Evolutionary conservation across 345 rosid species (phyloP).

Genomic region (Eucalyptus fibrosa): DNA sequence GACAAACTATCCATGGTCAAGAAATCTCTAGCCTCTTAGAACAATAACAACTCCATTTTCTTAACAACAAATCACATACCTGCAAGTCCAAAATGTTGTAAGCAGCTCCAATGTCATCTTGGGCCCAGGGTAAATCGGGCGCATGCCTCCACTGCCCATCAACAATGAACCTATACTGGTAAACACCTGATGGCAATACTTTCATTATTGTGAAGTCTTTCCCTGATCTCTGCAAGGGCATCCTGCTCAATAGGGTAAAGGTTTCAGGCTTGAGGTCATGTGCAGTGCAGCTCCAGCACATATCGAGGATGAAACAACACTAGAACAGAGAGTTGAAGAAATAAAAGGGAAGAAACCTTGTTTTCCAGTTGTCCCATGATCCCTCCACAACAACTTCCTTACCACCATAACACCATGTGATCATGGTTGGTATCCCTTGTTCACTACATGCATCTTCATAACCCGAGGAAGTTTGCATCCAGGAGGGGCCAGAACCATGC

Average conservation of each 20-base stretch:
- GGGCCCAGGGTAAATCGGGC: slow-evolving; percentile 74
- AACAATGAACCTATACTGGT: slow-evolving; percentile 81
- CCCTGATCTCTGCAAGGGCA: slow-evolving; percentile 80
- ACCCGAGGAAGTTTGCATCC: slow-evolving; percentile 39
- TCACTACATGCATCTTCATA: slow-evolving; percentile 50
- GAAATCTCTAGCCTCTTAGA: not conserved
- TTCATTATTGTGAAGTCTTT: slow-evolving; percentile 93
- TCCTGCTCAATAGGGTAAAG: slow-evolving; percentile 37
- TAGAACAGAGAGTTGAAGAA: not conserved
- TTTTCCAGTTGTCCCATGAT: slow-evolving; percentile 95
- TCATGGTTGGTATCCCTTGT: slow-evolving; percentile 85
- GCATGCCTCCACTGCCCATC: slow-evolving; percentile 89
- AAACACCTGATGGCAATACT: slow-evolving; percentile 92
- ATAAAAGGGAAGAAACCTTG: slow-evolving; percentile 30
- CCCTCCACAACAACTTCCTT: slow-evolving; percentile 85
- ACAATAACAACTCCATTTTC: not conserved
- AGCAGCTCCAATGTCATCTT: slow-evolving; percentile 69
- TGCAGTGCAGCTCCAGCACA: not conserved
- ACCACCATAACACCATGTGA: slow-evolving; percentile 88
- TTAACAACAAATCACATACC: slow-evolving; percentile 21
- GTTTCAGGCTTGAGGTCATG: not conserved
- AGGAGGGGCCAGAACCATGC: slow-evolving; percentile 41
- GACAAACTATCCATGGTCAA: not conserved
- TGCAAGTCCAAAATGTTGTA: slow-evolving; percentile 83
- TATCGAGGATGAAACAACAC: not conserved